A percentile compares a stretch with the other conserved stretches of the same genome.
Conservation (phyloP, 805 yeast genomes). For the Sungouiozyma ichnusensis region DNA sequence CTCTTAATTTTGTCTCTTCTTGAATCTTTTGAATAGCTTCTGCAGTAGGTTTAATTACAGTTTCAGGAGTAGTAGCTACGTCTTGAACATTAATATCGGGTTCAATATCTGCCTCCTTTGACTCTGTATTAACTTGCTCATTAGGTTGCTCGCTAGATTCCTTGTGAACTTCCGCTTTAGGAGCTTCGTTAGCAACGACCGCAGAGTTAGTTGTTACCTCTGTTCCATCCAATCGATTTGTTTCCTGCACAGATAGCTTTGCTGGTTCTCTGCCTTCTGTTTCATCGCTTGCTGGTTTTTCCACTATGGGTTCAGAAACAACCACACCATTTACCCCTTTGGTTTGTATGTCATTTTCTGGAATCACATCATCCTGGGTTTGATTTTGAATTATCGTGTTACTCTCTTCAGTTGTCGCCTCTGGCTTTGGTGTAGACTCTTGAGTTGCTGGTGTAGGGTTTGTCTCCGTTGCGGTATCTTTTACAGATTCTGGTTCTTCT, state of each 20-base stretch:
- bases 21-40: slow-evolving; percentile 31
- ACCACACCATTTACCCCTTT: neutral
- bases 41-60: slow-evolving; percentile 27
- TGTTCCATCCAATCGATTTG: neutral
- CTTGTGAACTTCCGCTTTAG: too few species aligned
- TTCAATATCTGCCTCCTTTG: neutral
- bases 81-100: too few species aligned
- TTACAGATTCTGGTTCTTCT: neutral
- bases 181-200: too few species aligned
- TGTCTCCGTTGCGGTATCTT: neutral
- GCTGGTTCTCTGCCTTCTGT: neutral
- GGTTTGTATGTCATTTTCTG: too few species aligned
- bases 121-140: too few species aligned
- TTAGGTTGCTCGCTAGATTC: too few species aligned
- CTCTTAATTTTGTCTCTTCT: slow-evolving; percentile 33
- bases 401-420: neutral
- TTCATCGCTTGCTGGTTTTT: neutral
- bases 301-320: neutral
- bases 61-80: slow-evolving; percentile 6
- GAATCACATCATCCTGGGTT: too few species aligned
- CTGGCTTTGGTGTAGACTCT: neutral
- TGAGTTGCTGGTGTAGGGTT: neutral
- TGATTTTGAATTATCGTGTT: too few species aligned
- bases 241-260: neutral
- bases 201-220: too few species aligned